Evolutionary conservation across 2,329 filamentous ascomycete genomes (phyloP), one percentile per base, ranked within the genome.

Genomic region (Pyrenochaeta sp.): DNA sequence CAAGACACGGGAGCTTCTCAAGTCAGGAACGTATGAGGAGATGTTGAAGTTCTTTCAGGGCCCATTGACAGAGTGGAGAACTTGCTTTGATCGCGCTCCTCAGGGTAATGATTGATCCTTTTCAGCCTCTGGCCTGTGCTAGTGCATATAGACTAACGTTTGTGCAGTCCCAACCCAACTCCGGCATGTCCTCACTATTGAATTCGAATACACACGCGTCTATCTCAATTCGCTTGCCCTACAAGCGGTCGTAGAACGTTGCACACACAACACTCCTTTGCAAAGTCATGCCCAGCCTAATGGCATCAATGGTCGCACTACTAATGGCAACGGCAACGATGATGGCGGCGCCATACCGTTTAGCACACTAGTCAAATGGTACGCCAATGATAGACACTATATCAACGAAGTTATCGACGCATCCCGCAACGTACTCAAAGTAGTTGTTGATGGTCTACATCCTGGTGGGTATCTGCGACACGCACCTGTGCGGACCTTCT

Each of bases 191-290:
- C 81, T 99, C 27, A 89, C 87, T 7, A 97, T 98, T 61, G 95
- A 99, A 78, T 97, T 95, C 69, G 92, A 98, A 69, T 97, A 97
- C 72, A 92, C 94, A 21, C 87, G 94, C 67, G 90, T 97, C 45
- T 98, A 98, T 71, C 85, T 97, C 78, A 97, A 98, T 74, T 97
- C 93, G 0, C 82, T 99, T 1, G 93, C 93, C 2, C 81, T 99
- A 1, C 95, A 99, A 77, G 95, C 95, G 18, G 92, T 98, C 3
- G 92, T 98, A 5, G 94, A 97, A 76, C 87, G 93, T 55, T 97
- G 91, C 77, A 94, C 92, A 6, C 92, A 85, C 56, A 90, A 93
- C 60, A 87, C 88, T 2, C 75, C 63, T 52, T 70, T 69, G 31
- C 74, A 73, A 43, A 67, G 66, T 40, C 71, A 64, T 63, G 76